Conservation (phyloP, 805 yeast genomes). For the Metschnikowia drakensbergensis region DNA sequence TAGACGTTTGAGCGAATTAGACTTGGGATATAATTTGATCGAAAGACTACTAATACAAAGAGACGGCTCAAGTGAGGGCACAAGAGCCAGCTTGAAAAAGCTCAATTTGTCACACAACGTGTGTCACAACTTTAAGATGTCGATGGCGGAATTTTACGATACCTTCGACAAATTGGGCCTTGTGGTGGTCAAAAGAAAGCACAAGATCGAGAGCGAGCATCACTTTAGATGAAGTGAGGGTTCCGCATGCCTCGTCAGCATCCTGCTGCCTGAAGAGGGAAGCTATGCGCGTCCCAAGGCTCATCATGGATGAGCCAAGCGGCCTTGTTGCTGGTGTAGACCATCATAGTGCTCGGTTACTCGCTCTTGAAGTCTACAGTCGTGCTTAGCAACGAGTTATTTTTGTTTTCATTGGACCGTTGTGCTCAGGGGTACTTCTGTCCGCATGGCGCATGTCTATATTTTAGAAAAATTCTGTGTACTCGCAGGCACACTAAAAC, state of each 20-base stretch:
- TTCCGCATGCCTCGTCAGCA: background rate
- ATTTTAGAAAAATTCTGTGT: background rate
- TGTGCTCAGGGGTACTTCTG: background rate
- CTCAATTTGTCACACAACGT: slow-evolving; percentile 22
- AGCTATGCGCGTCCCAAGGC: background rate
- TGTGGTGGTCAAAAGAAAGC: slow-evolving; percentile 18
- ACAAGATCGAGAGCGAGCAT: slow-evolving; percentile 28
- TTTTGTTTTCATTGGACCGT: background rate
- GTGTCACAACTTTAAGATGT: slow-evolving; percentile 11
- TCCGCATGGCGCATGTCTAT: background rate
- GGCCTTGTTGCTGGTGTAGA: background rate
- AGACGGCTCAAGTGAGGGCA: background rate
- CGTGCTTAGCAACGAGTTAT: background rate
- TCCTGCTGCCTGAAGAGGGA: no score
- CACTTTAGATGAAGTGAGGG: slow-evolving; percentile 9
- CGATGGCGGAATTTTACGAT: slow-evolving; percentile 23
- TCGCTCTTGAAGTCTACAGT: background rate
- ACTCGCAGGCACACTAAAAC: slow-evolving; percentile 4
- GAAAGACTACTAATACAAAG: slow-evolving; percentile 9
- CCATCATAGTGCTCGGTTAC: background rate
- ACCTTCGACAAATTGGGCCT: slow-evolving; percentile 23
- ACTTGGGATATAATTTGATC: slow-evolving; percentile 11
- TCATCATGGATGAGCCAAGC: background rate
- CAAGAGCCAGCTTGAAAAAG: slow-evolving; percentile 11
- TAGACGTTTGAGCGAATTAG: slow-evolving; percentile 12